Conservation (phyloP, 768 basidiomycete genomes). For the Tulasnella sp. region DNA sequence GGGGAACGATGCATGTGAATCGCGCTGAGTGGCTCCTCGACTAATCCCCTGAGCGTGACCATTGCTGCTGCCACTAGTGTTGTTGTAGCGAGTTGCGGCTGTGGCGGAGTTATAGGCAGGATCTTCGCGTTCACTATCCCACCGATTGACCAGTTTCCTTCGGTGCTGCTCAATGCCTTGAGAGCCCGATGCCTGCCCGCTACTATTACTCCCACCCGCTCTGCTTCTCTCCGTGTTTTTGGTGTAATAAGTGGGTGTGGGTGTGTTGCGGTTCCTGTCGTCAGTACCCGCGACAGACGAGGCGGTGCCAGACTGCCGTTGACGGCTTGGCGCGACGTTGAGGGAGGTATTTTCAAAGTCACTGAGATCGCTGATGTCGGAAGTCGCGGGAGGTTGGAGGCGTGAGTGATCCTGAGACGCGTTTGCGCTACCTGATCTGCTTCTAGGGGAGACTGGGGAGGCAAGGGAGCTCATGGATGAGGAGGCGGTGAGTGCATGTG, state of each 20-base stretch:
- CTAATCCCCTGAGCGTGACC: background rate
- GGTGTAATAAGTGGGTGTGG: background rate
- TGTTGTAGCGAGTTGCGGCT: background rate
- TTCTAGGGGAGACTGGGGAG: constrained; percentile 3
- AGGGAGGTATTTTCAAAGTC: background rate
- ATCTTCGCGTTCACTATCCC: constrained; percentile 12
- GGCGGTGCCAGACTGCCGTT: background rate
- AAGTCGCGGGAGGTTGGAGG: background rate
- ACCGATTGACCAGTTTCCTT: background rate
- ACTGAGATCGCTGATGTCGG: constrained; percentile 10
- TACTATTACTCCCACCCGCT: background rate
- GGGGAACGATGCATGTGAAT: constrained; percentile 3
- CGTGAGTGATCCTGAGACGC: background rate
- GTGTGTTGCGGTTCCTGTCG: background rate
- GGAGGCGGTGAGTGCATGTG: background rate
- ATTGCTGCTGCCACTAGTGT: too few species aligned
- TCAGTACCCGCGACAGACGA: background rate
- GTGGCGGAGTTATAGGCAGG: background rate
- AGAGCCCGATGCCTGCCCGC: background rate
- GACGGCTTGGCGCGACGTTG: too few species aligned
- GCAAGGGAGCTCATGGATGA: background rate
- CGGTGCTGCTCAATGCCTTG: constrained; percentile 3
- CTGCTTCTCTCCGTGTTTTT: background rate
- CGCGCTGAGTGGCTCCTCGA: constrained; percentile 1
- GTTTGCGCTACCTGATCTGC: background rate